These are phyloP conservation scores for Didymella glomerata DNA, from an alignment of 2,329 filamentous ascomycete genomes.

Conservation along the genomic window DNA sequence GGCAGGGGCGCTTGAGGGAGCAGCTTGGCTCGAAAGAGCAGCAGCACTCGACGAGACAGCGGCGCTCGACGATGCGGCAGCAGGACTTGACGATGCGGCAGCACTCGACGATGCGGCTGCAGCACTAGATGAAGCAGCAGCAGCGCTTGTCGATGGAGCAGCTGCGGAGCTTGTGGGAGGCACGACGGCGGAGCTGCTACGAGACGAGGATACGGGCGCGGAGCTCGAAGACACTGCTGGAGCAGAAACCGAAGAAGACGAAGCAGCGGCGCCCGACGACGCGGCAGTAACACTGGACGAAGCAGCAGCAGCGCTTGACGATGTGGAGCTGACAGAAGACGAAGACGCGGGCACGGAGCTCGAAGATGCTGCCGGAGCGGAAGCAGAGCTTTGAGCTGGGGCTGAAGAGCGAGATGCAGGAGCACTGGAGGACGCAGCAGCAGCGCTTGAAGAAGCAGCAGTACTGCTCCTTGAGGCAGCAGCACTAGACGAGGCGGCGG, in stretches of 20 bases:
- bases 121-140: neutral
- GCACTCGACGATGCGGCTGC: too few species aligned
- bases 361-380: neutral
- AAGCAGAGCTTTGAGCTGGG: neutral
- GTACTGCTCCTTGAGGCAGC: constrained; percentile 1
- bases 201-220: neutral
- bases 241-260: neutral
- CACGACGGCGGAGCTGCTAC: neutral
- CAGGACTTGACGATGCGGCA: neutral
- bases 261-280: too few species aligned
- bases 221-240: neutral
- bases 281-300: neutral
- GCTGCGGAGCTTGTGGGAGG: neutral
- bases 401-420: neutral
- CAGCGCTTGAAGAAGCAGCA: neutral
- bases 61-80: neutral
- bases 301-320: neutral
- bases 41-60: constrained; percentile 3
- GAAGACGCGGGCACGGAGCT: neutral
- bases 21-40: too few species aligned
- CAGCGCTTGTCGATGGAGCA: neutral
- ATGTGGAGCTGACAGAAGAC: too few species aligned
- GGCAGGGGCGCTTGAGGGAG: neutral
- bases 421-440: neutral
- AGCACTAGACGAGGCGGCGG: constrained; percentile 7